Base-by-base conservation (phyloP, 495 filamentous ascomycete genomes). In the Tuber aestivum region DNA sequence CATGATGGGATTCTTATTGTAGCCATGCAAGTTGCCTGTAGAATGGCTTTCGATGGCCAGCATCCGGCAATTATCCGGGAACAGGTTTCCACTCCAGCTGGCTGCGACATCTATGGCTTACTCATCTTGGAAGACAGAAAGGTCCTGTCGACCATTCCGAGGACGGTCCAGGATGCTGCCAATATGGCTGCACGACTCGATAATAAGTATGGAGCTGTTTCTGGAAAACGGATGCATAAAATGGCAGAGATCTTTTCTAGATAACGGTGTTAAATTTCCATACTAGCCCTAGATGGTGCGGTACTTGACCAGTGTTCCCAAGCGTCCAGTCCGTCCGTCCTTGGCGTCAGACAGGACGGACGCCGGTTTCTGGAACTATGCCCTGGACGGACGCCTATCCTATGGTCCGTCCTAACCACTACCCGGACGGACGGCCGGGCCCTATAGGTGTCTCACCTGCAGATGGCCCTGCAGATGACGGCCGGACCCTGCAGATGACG, bases 71-170 rank as follows among this genome's bases (percentile, higher is more conserved):
- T 94, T 65, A 82, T 94, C 70, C 86, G 89, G 72, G 92, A 95
- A 73, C 93, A 93, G 84, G 91, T 95, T 23, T 89, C 86, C 73
- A 94, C 93, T 10, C 92, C 92, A 0, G 92, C 92, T 8, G 92
- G 92, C 3, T 94, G 92, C 82, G 94, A 91, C 18, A 94, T 94
- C 79, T 90, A 90, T 2, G 92, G 93, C 5, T 80, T 94, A 79
- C 78, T 93, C 74, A 91, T 93, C 42, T 83, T 95, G 20, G 92
- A 95, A 83, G 93, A 95, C 79, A 91, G 91, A 3, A 86, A 87
- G 2, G 90, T 94, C 41, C 87, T 92, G 76, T 90, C 90, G 0
- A 89, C 89, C 10, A 87, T 94, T 38, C 87, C 91, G 18, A 89
- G 89, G 82, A 89, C 92, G 14, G 89, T 95, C n/a, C 86, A 92